Evolutionary conservation across 495 filamentous ascomycete species (phyloP), one percentile per base, ranked within the genome.

Genomic region (Daldinia decipiens): DNA sequence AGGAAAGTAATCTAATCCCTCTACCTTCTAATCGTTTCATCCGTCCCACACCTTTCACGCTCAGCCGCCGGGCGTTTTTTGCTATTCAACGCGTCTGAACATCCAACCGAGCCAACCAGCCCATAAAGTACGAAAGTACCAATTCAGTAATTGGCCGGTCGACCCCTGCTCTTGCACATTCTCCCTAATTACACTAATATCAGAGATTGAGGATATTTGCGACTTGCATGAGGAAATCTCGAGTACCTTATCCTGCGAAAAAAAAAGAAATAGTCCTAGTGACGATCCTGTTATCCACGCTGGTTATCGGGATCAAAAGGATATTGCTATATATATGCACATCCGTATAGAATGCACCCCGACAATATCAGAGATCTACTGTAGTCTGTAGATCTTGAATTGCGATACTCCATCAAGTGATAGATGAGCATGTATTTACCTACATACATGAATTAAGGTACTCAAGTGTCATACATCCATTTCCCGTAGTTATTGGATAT

Each of bases 181-280:
- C 60, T 73, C 55, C 66, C 66, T 70, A 67, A 70, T 70, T 73
- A 53, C 70, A 65, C 62, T 43, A 73, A 73, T 73, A 69, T 73
- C 66, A 62, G 24, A 52, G 58, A 63, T 53, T 53, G 50, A 70
- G 70, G 61, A 56, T 60, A 50, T 69, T 57, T 61, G 45, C 45
- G 39, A 58, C 54, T 54, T 61, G 54, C 63, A 63, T 67, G 38
- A 47, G 34, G 54, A 31, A 29, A 62, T 39, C 47, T 63, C 50
- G 47, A 64, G 47, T 24, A 43, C 26, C 15, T 29, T 59, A 21
- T 24, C 53, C 31, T 56, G 9, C 53, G 15, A 17, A 19, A 31
- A 39, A 21, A 21, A 6, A 17, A 19, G 40, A 39, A 21, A 21
- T 6, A 61, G 39, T 27, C 70, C 58, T 47, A 45, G 21, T 12